phyloP scores from a whole-genome alignment of 768 basidiomycete species.

The Symmetrospora coprosmae region DNA sequence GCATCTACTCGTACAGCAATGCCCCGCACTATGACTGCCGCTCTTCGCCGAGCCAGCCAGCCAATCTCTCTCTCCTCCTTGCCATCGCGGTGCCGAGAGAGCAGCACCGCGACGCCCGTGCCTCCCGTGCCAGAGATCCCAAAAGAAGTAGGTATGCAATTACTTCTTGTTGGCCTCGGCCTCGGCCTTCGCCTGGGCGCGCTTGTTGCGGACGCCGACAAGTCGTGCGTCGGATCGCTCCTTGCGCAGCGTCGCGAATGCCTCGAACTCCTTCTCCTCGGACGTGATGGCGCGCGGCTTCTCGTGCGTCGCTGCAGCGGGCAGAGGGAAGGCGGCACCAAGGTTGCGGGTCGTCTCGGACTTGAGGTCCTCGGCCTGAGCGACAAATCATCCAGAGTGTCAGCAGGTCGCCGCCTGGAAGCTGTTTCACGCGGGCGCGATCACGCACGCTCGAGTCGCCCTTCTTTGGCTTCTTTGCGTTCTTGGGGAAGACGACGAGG shows the following conservation, averaged over 20 bases:
- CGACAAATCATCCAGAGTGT: too few relatives aligned
- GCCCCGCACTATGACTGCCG: too few relatives aligned
- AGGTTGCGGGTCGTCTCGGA: slow-evolving; percentile 54
- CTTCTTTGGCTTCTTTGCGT: slow-evolving; percentile 78
- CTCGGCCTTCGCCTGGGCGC: slow-evolving; percentile 77
- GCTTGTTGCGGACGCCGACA: slow-evolving; percentile 74
- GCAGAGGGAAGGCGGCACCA: slow-evolving; percentile 48
- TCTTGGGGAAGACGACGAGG: slow-evolving; percentile 87
- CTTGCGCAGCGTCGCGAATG: slow-evolving; percentile 73
- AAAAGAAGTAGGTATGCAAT: slow-evolving; percentile 35
- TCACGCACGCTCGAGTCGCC: slow-evolving; percentile 75
- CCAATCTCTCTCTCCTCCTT: too few relatives aligned
- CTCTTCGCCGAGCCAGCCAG: too few relatives aligned
- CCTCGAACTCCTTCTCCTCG: slow-evolving; percentile 76
- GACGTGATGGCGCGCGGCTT: slow-evolving; percentile 80
- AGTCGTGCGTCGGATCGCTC: slow-evolving; percentile 67
- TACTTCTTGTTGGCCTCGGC: slow-evolving; percentile 88
- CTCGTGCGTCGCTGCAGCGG: slow-evolving; percentile 55
- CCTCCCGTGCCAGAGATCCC: too few relatives aligned
- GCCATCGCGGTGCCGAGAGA: too few relatives aligned
- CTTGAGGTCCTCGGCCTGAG: slow-evolving; percentile 65
- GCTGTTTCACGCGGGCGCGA: not conserved
- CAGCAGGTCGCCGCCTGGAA: not conserved
- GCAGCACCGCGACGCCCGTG: too few relatives aligned
- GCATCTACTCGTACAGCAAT: too few relatives aligned